Conservation (phyloP, 2,329 filamentous ascomycete genomes). For the Paecilomyces dactylethromorphus region DNA sequence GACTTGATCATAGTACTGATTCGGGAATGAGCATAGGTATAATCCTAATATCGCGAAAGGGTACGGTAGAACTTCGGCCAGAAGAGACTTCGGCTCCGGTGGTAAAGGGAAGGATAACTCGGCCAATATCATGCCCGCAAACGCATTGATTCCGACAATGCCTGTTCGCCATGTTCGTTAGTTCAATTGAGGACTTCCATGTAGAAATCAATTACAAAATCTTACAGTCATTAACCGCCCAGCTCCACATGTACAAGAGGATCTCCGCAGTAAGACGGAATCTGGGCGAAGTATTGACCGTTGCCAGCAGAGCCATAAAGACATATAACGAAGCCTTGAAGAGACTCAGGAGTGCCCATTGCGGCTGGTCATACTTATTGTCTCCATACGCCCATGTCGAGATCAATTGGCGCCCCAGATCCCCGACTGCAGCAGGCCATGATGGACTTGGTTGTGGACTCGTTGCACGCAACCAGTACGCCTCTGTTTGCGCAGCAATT, state of each 20-base stretch:
- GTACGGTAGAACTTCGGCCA: conserved; percentile 40
- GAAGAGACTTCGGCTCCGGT: conserved; percentile 39
- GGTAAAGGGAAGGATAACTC: conserved; percentile 49
- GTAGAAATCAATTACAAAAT: not conserved
- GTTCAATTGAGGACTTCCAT: not conserved
- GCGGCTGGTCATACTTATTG: conserved; percentile 52
- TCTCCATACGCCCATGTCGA: conserved; percentile 47
- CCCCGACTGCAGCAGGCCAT: conserved; percentile 37
- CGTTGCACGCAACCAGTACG: conserved; percentile 52
- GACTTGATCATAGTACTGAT: conserved; percentile 47
- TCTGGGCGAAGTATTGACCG: conserved; percentile 42
- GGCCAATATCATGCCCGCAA: conserved; percentile 56
- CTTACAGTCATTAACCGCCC: conserved; percentile 29
- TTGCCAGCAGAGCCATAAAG: conserved; percentile 48
- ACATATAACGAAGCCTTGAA: conserved; percentile 50
- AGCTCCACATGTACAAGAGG: conserved; percentile 43
- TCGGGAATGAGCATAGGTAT: conserved; percentile 55
- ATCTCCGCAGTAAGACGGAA: conserved; percentile 45
- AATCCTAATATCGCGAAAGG: conserved; percentile 48
- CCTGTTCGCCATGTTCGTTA: conserved; percentile 19
- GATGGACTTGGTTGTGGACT: conserved; percentile 38
- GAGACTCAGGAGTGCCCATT: conserved; percentile 53
- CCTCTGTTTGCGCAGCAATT: conserved; percentile 51
- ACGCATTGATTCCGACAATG: conserved; percentile 53
- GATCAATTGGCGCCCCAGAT: conserved; percentile 40